These are phyloP conservation scores for Pseudofabraea citricarpa DNA, from an alignment of 2,329 filamentous ascomycete species.

Conservation along the genomic window DNA sequence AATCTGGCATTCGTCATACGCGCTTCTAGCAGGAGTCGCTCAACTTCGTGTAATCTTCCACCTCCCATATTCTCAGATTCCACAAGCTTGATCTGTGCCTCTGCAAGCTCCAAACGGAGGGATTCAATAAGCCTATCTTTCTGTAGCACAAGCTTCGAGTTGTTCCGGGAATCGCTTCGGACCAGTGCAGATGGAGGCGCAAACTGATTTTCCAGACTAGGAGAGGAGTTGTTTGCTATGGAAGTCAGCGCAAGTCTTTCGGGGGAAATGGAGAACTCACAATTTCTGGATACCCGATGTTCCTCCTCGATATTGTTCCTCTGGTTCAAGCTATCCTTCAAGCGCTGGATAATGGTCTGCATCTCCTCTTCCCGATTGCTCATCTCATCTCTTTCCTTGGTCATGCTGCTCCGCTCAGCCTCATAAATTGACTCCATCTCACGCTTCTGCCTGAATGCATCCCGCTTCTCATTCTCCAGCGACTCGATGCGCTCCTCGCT, in stretches of 20 bases:
- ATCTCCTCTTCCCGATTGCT: slow-evolving; percentile 82
- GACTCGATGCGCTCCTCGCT: slow-evolving; percentile 77
- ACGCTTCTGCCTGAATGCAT: slow-evolving; percentile 75
- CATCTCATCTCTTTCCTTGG: slow-evolving; percentile 90
- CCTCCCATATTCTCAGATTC: slow-evolving; percentile 92
- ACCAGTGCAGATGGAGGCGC: slow-evolving; percentile 80
- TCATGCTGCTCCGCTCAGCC: slow-evolving; percentile 77
- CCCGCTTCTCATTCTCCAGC: slow-evolving; percentile 79
- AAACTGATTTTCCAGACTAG: slow-evolving; percentile 73
- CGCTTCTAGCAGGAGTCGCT: slow-evolving; percentile 82
- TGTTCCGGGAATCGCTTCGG: slow-evolving; percentile 83
- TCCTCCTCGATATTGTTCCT: slow-evolving; percentile 53
- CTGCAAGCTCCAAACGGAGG: slow-evolving; percentile 84
- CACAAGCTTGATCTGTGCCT: slow-evolving; percentile 90
- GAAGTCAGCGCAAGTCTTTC: too few species aligned
- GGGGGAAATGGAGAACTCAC: too few species aligned
- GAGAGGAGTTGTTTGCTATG: slow-evolving; percentile 48
- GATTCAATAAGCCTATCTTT: slow-evolving; percentile 97
- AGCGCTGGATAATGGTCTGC: slow-evolving; percentile 80
- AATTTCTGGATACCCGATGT: slow-evolving; percentile 52
- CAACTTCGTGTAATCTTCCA: slow-evolving; percentile 82
- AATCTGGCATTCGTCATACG: slow-evolving; percentile 93
- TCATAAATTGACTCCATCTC: slow-evolving; percentile 94
- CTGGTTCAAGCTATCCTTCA: slow-evolving; percentile 85
- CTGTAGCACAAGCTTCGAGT: slow-evolving; percentile 84